A percentile compares a stretch with the other conserved stretches of the same genome.
These are phyloP conservation scores for Peterozyma xylosa DNA, from an alignment of 805 yeast genomes.

Conservation along the genomic window DNA sequence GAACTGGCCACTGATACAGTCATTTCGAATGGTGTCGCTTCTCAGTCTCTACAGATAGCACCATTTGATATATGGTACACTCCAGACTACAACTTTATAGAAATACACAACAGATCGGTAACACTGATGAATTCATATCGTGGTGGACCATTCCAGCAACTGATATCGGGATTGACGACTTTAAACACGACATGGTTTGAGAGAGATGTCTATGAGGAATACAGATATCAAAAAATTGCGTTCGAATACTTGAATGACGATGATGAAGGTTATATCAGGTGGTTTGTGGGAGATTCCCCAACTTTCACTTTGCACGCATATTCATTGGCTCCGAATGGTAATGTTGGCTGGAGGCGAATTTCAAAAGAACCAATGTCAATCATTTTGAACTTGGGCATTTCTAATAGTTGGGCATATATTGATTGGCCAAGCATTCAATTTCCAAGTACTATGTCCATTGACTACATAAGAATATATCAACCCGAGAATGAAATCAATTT, in stretches of 20 bases:
- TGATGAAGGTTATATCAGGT: conserved; percentile 65
- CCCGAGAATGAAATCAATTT: conserved; percentile 52
- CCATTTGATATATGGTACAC: conserved; percentile 93
- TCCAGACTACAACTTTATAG: conserved; percentile 80
- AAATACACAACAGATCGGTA: conserved; percentile 57
- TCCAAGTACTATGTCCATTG: conserved; percentile 73
- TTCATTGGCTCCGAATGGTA: conserved; percentile 87
- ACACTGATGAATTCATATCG: conserved; percentile 81
- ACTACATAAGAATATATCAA: conserved; percentile 89
- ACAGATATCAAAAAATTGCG: conserved; percentile 64
- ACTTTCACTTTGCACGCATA: conserved; percentile 66
- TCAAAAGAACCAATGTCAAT: conserved; percentile 92
- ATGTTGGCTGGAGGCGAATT: conserved; percentile 73
- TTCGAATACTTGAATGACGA: conserved; percentile 72
- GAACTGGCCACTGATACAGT: conserved; percentile 73
- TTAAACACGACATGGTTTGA: conserved; percentile 82
- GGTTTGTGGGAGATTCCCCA: conserved; percentile 81
- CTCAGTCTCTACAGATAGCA: conserved; percentile 90
- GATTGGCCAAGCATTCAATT: conserved; percentile 78
- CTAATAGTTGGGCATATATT: conserved; percentile 89
- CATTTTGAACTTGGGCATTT: conserved; percentile 80
- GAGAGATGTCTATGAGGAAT: conserved; percentile 38
- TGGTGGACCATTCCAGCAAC: conserved; percentile 94
- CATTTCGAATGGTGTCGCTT: conserved; percentile 56
- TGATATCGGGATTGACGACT: conserved; percentile 76